Base-by-base conservation (phyloP, 2,329 filamentous ascomycete species). In the Cladosporium sp. region DNA sequence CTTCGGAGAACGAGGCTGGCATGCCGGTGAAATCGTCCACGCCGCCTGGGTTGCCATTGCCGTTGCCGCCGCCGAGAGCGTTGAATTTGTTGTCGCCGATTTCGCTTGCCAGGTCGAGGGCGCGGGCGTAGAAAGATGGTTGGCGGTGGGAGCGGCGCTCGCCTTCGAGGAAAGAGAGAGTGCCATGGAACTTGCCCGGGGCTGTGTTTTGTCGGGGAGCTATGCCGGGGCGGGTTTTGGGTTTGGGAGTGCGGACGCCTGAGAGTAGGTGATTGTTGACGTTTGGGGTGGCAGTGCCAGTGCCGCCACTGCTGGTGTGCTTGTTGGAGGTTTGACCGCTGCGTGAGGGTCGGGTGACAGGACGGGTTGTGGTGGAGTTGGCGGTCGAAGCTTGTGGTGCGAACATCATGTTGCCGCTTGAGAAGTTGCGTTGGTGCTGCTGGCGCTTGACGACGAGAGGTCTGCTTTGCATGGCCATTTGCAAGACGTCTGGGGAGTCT, bases 371-470 rank as follows among this genome's bases (percentile, higher is more conserved):
- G 6, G 74, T 71, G 3, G 73, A 72, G 35, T 71, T 69, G 37
- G 73, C 66, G 60, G 42, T 53, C 19, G 62, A 20, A 6, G 17
- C 51, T 39, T 61, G 61, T n/a, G 91, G 91, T 34, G 89, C 91
- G 74, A 89, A 96, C 1, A 96, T 77, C 55, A 95, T 91, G 0
- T 92, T 96, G 64, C 87, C 90, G 19, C 85, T 88, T 0, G 92
- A 96, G 3, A 88, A 71, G 12, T 90, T 91, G 36, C 91, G 87
- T 56, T 76, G 81, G 66, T 96, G 91, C 4, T 78, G n/a, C 3
- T 52, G 34, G 12, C 24, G 45, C 36, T 55, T 56, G 7, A 34
- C 55, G 6, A 35, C 28, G 36, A 39, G 36, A n/a, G 15, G 22
- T 61, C n/a, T 62, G 64, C 39, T 68, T 73, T 17, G 49, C 49